Evolutionary conservation across 805 yeast species (phyloP).

Genomic region (Cyberlindnera japonica): DNA sequence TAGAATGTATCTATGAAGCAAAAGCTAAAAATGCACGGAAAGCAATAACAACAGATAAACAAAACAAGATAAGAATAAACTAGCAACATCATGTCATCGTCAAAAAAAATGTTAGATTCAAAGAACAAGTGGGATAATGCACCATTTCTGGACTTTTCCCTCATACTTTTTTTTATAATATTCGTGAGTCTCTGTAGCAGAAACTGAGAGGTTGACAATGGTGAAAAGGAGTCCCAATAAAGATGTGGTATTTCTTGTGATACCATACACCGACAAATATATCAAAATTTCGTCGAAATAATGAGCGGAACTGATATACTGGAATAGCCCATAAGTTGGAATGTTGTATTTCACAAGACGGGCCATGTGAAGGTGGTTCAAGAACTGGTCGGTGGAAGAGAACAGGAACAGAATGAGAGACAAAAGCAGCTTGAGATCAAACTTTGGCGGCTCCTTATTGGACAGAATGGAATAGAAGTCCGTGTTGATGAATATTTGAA

Average conservation of each 20-base stretch:
- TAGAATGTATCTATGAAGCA: neutral
- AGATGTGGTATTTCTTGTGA: slow-evolving; percentile 20
- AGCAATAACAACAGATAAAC: neutral
- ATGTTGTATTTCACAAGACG: slow-evolving; percentile 36
- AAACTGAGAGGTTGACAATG: slow-evolving; percentile 45
- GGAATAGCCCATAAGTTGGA: slow-evolving; percentile 51
- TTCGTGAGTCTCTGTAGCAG: slow-evolving; percentile 49
- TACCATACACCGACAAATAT: slow-evolving; percentile 36
- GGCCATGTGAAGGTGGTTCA: slow-evolving; percentile 25
- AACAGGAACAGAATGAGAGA: slow-evolving; percentile 21
- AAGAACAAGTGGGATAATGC: slow-evolving; percentile 37
- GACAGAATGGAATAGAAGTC: slow-evolving; percentile 15
- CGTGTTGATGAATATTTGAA: slow-evolving; percentile 33
- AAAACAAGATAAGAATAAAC: neutral
- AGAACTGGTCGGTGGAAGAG: slow-evolving; percentile 43
- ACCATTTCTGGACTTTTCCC: slow-evolving; percentile 28
- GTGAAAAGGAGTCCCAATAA: slow-evolving; percentile 30
- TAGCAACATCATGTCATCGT: neutral
- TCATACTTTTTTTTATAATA: slow-evolving; percentile 37
- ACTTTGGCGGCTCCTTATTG: slow-evolving; percentile 3
- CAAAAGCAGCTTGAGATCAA: slow-evolving; percentile 7
- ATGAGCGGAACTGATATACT: slow-evolving; percentile 58
- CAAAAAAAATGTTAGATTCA: slow-evolving; percentile 9
- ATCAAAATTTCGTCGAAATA: slow-evolving; percentile 63
- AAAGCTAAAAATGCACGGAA: neutral